These are phyloP conservation scores for Aspergillus cejpii DNA, from an alignment of 2,329 filamentous ascomycete genomes.

Conservation along the genomic window DNA sequence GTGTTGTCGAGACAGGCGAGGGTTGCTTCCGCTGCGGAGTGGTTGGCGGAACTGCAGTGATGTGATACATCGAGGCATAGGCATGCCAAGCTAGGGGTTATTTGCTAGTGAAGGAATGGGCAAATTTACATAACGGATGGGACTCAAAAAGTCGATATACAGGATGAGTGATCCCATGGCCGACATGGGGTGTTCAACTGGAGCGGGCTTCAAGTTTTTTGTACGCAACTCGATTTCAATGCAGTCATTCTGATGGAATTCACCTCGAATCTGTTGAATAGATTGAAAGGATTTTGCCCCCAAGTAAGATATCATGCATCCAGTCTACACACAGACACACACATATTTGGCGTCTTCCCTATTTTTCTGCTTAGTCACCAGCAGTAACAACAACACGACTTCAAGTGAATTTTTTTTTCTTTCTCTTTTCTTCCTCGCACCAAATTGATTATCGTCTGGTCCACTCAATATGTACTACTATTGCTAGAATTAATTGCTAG, in stretches of 20 bases:
- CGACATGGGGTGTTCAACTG: too few relatives aligned
- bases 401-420: not conserved
- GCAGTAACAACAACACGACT: conserved; percentile 1
- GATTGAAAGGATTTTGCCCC: too few relatives aligned
- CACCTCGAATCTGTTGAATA: too few relatives aligned
- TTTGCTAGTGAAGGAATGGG: not conserved
- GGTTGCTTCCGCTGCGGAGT: conserved; percentile 24
- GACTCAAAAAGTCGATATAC: too few relatives aligned
- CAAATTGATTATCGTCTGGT: not conserved
- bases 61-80: not conserved
- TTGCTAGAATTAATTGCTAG: not conserved
- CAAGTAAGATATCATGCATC: not conserved
- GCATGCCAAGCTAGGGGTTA: not conserved
- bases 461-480: not conserved
- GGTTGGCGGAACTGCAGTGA: conserved; percentile 16
- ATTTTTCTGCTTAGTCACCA: conserved; percentile 1
- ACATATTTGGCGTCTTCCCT: conserved; percentile 1
- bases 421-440: not conserved
- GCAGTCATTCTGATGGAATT: too few relatives aligned
- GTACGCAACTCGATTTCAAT: too few relatives aligned
- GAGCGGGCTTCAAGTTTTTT: too few relatives aligned
- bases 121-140: not conserved
- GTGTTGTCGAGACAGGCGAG: conserved; percentile 28
- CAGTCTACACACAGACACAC: not conserved
- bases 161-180: too few relatives aligned